Conservation (phyloP, 164 flowering plant genomes). For the Nymphaea colorata region DNA sequence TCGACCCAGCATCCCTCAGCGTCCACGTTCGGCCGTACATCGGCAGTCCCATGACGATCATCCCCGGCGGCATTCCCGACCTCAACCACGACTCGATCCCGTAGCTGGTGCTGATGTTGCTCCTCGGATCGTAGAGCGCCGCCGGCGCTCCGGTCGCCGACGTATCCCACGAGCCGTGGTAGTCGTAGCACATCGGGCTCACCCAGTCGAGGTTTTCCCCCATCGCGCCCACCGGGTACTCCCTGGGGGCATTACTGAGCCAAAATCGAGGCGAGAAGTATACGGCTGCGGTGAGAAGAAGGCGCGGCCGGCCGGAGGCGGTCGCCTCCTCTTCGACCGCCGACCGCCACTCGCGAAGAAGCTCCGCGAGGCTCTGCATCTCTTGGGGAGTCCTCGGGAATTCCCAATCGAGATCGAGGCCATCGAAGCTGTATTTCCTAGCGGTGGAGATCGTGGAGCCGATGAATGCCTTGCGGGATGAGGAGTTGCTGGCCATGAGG, state of each 20-base stretch:
- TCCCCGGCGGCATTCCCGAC: slow-evolving; percentile 11
- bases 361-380: slow-evolving; percentile 19
- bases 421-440: slow-evolving; percentile 20
- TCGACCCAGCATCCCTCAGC: slow-evolving; percentile 12
- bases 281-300: slow-evolving; percentile 21
- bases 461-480: slow-evolving; percentile 17
- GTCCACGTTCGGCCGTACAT: slow-evolving; percentile 24
- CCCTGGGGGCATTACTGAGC: neutral
- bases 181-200: slow-evolving; percentile 17
- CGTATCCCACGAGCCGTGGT: slow-evolving; percentile 15
- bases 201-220: slow-evolving; percentile 10
- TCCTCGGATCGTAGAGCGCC: slow-evolving; percentile 15
- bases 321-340: slow-evolving; percentile 7
- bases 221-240: slow-evolving; percentile 10
- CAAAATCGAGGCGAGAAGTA: slow-evolving; percentile 9
- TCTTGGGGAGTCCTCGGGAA: slow-evolving; percentile 12
- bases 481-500: slow-evolving; percentile 10
- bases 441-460: slow-evolving; percentile 17
- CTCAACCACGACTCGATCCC: slow-evolving; percentile 20
- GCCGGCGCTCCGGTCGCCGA: slow-evolving; percentile 22
- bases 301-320: slow-evolving; percentile 4
- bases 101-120: slow-evolving; percentile 18
- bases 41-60: slow-evolving; percentile 23
- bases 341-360: slow-evolving; percentile 19
- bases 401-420: slow-evolving; percentile 30